phyloP scores from a whole-genome alignment of 1,284 basidiomycete genomes.

The Cryptococcus sp. region DNA sequence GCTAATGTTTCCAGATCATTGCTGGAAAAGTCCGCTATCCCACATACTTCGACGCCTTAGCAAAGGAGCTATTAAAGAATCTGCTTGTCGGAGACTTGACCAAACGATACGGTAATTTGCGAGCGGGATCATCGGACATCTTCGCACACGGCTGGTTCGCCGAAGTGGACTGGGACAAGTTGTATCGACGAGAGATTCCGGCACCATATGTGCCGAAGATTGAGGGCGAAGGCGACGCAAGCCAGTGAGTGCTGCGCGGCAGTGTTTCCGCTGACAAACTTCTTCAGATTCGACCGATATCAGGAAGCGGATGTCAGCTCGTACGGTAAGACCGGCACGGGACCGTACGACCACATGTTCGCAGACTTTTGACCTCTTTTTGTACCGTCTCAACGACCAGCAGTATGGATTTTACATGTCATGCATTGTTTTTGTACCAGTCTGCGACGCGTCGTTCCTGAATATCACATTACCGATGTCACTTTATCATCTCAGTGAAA shows the following conservation, averaged over 20 bases:
- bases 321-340: slow-evolving; percentile 52
- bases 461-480: neutral
- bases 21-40: slow-evolving; percentile 87
- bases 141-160: slow-evolving; percentile 96
- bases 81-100: slow-evolving; percentile 88
- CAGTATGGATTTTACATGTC: too few species aligned
- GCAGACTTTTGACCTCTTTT: slow-evolving; percentile 44
- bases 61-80: slow-evolving; percentile 85
- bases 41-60: slow-evolving; percentile 74
- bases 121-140: slow-evolving; percentile 89
- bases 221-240: slow-evolving; percentile 80
- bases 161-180: slow-evolving; percentile 91
- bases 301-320: slow-evolving; percentile 54
- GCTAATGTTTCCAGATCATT: slow-evolving; percentile 45
- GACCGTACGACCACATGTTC: slow-evolving; percentile 54
- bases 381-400: neutral
- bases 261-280: neutral
- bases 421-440: too few species aligned
- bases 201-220: slow-evolving; percentile 95
- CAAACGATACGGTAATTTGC: slow-evolving; percentile 89
- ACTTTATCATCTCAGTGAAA: neutral
- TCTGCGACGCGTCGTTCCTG: neutral
- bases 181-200: slow-evolving; percentile 82
- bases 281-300: slow-evolving; percentile 53
- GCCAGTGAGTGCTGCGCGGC: slow-evolving; percentile 67